These are phyloP conservation scores for Podaxis sp. DNA, from an alignment of 768 basidiomycete species.

Conservation along the genomic window DNA sequence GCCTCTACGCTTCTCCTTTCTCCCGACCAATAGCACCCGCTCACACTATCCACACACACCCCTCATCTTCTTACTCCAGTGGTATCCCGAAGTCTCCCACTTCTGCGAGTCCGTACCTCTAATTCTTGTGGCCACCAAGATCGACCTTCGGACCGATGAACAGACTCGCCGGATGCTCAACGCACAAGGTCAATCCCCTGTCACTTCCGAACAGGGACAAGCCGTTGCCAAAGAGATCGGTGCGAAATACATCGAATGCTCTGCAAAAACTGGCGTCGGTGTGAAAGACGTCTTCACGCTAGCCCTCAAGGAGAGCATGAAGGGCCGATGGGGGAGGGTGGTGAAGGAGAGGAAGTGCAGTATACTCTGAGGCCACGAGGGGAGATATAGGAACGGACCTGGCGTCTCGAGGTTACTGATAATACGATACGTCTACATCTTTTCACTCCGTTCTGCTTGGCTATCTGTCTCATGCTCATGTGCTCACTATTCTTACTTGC, in stretches of 20 bases:
- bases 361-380: slow-evolving; percentile 37
- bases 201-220: slow-evolving; percentile 80
- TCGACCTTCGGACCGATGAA: slow-evolving; percentile 84
- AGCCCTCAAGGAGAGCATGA: slow-evolving; percentile 89
- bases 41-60: neutral
- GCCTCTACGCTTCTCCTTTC: slow-evolving; percentile 19
- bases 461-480: slow-evolving; percentile 11
- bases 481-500: slow-evolving; percentile 10
- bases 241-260: slow-evolving; percentile 91
- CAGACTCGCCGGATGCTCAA: slow-evolving; percentile 84
- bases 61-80: slow-evolving; percentile 42
- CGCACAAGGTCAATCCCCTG: slow-evolving; percentile 84
- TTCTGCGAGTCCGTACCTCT: slow-evolving; percentile 89
- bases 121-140: slow-evolving; percentile 93
- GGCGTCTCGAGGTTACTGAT: slow-evolving; percentile 14
- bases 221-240: slow-evolving; percentile 92
- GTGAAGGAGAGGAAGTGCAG: slow-evolving; percentile 73
- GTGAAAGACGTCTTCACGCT: slow-evolving; percentile 91
- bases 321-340: slow-evolving; percentile 72
- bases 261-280: slow-evolving; percentile 86
- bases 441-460: slow-evolving; percentile 8
- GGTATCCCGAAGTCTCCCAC: slow-evolving; percentile 92
- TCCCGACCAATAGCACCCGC: neutral
- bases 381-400: neutral
- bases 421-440: slow-evolving; percentile 15